phyloP scores from a whole-genome alignment of 345 rosid species.

The Trapa bicornis region DNA sequence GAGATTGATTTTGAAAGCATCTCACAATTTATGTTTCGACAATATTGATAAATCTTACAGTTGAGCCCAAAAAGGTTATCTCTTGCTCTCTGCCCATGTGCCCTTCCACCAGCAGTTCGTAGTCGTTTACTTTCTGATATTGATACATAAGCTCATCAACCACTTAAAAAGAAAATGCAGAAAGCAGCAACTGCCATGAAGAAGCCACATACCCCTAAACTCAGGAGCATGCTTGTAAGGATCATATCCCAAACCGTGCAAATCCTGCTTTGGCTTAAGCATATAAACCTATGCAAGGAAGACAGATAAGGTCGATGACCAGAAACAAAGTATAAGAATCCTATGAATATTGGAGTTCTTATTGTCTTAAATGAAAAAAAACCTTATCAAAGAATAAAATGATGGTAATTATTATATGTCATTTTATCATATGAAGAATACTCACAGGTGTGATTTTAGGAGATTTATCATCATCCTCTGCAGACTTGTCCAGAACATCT shows the following conservation, averaged over 20 bases:
- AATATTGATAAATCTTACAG: constrained; percentile 34
- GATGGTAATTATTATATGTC: neutral
- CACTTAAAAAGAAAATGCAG: neutral
- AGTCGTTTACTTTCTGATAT: constrained; percentile 61
- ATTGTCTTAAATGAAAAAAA: neutral
- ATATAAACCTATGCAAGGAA: constrained; percentile 47
- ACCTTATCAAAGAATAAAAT: neutral
- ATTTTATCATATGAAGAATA: constrained; percentile 12
- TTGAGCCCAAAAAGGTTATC: constrained; percentile 66
- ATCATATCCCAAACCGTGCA: constrained; percentile 84
- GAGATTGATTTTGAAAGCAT: neutral
- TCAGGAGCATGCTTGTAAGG: constrained; percentile 97
- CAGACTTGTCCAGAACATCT: constrained; percentile 25
- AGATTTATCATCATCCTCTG: constrained; percentile 30
- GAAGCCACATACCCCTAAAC: constrained; percentile 55
- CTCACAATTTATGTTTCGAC: neutral
- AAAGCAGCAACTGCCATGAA: neutral
- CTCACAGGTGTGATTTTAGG: constrained; percentile 70
- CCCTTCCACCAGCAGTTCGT: constrained; percentile 36
- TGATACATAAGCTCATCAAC: neutral
- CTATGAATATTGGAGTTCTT: neutral
- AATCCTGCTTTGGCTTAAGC: constrained; percentile 81
- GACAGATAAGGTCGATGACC: neutral
- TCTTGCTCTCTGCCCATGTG: constrained; percentile 31
- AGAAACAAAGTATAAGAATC: constrained; percentile 1